phyloP scores from a whole-genome alignment of 345 rosid genomes.

The Microcos paniculata region DNA sequence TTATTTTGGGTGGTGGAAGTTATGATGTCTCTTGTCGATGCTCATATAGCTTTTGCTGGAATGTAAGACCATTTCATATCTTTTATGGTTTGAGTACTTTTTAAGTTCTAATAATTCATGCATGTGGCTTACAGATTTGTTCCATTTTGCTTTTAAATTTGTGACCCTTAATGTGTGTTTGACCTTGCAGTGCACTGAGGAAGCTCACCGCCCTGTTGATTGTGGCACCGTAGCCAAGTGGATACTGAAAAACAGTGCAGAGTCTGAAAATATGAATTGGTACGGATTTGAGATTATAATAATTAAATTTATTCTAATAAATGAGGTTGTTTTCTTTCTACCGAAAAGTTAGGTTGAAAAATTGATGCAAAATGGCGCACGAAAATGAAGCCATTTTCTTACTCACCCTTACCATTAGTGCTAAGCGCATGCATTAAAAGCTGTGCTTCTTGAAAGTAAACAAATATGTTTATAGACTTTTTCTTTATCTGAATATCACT shows the following conservation, averaged over 20 bases:
- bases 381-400: not conserved
- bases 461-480: not conserved
- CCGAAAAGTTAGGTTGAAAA: not conserved
- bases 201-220: slow-evolving; percentile 87
- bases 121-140: not conserved
- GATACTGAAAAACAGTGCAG: slow-evolving; percentile 77
- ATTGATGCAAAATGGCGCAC: not conserved
- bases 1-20: slow-evolving; percentile 66
- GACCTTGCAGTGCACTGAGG: slow-evolving; percentile 55
- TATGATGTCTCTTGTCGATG: slow-evolving; percentile 72
- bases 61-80: slow-evolving; percentile 40
- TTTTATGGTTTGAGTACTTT: not conserved
- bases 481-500: not conserved
- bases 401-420: not conserved
- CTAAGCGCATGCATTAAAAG: not conserved
- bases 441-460: not conserved
- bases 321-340: not conserved
- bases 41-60: slow-evolving; percentile 82
- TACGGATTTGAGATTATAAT: no score
- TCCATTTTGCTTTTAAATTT: not conserved
- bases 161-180: not conserved
- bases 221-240: slow-evolving; percentile 77
- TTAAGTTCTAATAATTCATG: not conserved
- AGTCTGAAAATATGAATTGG: slow-evolving; percentile 92
- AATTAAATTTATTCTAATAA: not conserved